Base-by-base conservation (phyloP, 352 stramenopile species). In the Phytophthora fragariae region DNA sequence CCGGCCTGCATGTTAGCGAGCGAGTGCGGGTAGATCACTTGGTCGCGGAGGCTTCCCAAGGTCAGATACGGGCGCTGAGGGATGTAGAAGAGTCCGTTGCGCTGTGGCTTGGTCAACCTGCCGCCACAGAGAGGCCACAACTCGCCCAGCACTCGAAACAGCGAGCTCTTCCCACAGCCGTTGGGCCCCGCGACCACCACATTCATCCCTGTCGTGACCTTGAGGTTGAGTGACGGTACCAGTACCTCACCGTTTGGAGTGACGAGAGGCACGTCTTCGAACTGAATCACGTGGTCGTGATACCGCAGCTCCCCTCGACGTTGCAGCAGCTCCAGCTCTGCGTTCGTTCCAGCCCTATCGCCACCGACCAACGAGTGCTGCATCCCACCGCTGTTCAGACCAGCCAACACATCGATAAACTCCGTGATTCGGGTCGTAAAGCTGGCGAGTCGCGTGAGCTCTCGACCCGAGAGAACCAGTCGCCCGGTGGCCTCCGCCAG, bases 11-110 rank as follows among this genome's bases (percentile, higher is more conserved):
- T 91, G 27, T 93, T 74, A 17, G 82, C 65, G 24, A 82, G 49
- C 21, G 83, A 86, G 65, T 94, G 82, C 15, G 91, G 91, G 76
- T 97, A 97, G 54, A 96, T 88, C 37, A 97, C 86, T 65, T 97
- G 90, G 62, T 97, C 91, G n/a, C 91, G 81, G n/a, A 97, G 82
- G n/a, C 83, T 94, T 7, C 91, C 91, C 17, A 97, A 77, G 21
- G 84, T 92, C 62, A 96, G 57, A 72, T 97, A 97, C 50, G 91
- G 90, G 24, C 87, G 85, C 68, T 97, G 91, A 9, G 89, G 89
- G 37, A 97, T 91, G 82, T 97, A 97, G 67, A 97, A 96, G 5
- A 96, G 72, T 1, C 84, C 81, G 62, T 85, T 91, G 59, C 78
- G 80, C 46, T 76, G 71, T 9, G 89, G 89, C 68, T 94, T 94